These are phyloP conservation scores for Barbarea vulgaris DNA, from an alignment of 345 rosid species.

Conservation along the genomic window DNA sequence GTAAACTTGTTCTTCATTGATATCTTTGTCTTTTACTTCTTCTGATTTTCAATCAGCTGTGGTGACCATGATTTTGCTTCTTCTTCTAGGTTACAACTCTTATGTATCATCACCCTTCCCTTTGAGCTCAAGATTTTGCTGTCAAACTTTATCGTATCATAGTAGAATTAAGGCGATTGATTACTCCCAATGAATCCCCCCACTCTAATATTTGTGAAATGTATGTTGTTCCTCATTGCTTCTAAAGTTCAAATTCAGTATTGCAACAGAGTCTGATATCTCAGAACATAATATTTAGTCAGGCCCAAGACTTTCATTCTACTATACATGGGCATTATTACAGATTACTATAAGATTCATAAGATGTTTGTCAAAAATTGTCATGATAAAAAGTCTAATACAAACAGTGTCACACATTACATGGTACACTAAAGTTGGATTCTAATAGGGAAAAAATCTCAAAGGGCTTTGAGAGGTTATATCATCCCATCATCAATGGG, in stretches of 20 bases:
- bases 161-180: not conserved
- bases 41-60: not conserved
- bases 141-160: not conserved
- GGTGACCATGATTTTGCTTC: not conserved
- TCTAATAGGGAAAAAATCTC: slow-evolving; percentile 19
- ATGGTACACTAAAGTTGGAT: slow-evolving; percentile 26
- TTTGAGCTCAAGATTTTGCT: slow-evolving; percentile 12
- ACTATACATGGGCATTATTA: not conserved
- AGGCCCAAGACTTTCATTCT: slow-evolving; percentile 9
- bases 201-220: not conserved
- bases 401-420: slow-evolving; percentile 30
- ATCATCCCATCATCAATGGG: slow-evolving; percentile 35
- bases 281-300: not conserved
- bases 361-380: not conserved
- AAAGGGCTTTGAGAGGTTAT: slow-evolving; percentile 10
- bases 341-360: not conserved
- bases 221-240: not conserved
- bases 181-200: too few relatives aligned
- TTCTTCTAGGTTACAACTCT: slow-evolving; percentile 13
- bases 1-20: slow-evolving; percentile 6
- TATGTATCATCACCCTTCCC: slow-evolving; percentile 8
- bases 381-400: slow-evolving; percentile 19
- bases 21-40: slow-evolving; percentile 13
- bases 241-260: not conserved
- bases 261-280: not conserved